These are phyloP conservation scores for Apiospora arundinis DNA, from an alignment of 2,329 filamentous ascomycete genomes.

Conservation along the genomic window DNA sequence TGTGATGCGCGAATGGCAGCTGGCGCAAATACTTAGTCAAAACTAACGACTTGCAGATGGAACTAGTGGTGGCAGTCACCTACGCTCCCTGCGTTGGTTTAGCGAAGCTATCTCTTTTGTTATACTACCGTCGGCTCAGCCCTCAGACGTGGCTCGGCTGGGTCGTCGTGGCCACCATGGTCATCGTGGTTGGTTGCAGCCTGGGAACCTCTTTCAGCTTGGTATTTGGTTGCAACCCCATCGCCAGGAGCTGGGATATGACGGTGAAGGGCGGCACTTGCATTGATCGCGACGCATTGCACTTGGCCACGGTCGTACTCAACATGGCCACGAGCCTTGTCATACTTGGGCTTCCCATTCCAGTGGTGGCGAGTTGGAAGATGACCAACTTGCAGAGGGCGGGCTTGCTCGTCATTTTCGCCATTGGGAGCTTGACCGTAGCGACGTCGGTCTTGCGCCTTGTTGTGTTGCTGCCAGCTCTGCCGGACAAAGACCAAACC, in stretches of 20 bases:
- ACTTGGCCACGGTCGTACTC: conserved; percentile 47
- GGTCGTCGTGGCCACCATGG: conserved; percentile 28
- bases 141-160: conserved; percentile 30
- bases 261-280: conserved; percentile 37
- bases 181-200: conserved; percentile 26
- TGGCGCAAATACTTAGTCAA: neutral
- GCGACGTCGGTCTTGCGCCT: conserved; percentile 1
- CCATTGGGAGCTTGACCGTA: conserved; percentile 44
- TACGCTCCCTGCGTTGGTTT: conserved; percentile 33
- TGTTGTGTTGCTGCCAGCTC: conserved; percentile 9
- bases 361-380: conserved; percentile 44
- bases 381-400: conserved; percentile 48
- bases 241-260: conserved; percentile 32
- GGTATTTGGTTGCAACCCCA: conserved; percentile 36
- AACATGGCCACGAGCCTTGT: conserved; percentile 49
- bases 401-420: conserved; percentile 45
- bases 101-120: conserved; percentile 36
- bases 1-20: no score
- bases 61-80: conserved; percentile 23
- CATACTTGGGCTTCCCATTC: conserved; percentile 47
- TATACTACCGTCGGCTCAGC: conserved; percentile 34
- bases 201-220: neutral
- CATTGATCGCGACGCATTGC: conserved; percentile 47
- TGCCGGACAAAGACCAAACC: conserved; percentile 9
- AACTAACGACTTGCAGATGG: neutral